A percentile compares a stretch with the other conserved stretches of the same genome.
phyloP scores from a whole-genome alignment of 768 basidiomycete genomes.

The Xanthoconium purpureum region DNA sequence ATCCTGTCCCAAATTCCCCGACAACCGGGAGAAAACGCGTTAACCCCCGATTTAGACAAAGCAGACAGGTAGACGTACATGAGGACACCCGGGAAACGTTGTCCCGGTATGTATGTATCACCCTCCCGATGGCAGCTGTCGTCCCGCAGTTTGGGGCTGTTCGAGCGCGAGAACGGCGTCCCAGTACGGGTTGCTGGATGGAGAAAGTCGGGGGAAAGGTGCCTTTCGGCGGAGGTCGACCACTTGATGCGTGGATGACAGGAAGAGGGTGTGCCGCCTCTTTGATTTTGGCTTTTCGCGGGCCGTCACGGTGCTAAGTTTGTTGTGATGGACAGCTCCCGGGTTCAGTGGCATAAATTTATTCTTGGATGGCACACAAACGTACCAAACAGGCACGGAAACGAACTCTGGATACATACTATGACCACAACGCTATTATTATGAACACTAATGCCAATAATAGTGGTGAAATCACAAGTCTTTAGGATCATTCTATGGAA shows the following conservation, averaged over 20 bases:
- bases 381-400: no score
- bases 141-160: not conserved
- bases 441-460: no score
- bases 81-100: not conserved
- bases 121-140: not conserved
- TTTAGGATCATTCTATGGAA: no score
- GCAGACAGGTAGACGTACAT: not conserved
- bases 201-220: not conserved
- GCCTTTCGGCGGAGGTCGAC: not conserved
- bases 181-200: not conserved
- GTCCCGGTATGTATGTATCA: not conserved
- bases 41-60: constrained; percentile 14
- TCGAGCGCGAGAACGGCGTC: not conserved
- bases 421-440: no score
- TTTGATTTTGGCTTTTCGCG: not conserved
- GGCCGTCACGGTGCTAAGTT: not conserved
- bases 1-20: not conserved
- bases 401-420: no score
- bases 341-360: not conserved
- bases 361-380: not conserved
- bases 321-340: not conserved
- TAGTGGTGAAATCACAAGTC: no score
- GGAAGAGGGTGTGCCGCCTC: not conserved
- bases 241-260: no score
- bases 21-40: not conserved